A percentile compares a stretch with the other conserved stretches of the same genome.
phyloP scores from a whole-genome alignment of 108 stramenopile genomes.

The Cafeteria roenbergensis region DNA sequence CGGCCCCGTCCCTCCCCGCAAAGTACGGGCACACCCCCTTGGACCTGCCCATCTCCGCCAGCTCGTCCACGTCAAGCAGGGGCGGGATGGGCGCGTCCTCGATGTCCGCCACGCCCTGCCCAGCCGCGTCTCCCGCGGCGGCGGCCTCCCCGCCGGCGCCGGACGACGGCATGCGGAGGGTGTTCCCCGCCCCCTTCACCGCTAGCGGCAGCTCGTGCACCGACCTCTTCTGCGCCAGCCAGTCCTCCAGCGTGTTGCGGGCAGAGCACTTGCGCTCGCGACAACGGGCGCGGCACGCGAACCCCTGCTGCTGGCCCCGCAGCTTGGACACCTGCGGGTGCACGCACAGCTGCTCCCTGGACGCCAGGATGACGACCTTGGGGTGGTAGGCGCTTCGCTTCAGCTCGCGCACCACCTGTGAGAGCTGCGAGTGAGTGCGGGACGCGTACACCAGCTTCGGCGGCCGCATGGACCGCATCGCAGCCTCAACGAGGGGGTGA shows the following conservation, averaged over 20 bases:
- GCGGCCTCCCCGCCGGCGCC: no score
- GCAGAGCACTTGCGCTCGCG: no score
- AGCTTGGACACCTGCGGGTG: slow-evolving; percentile 70
- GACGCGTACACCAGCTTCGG: slow-evolving; percentile 86
- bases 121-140: no score
- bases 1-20: slow-evolving; percentile 50
- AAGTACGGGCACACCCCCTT: slow-evolving; percentile 83
- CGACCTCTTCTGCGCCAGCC: no score
- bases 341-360: slow-evolving; percentile 89
- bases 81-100: slow-evolving; percentile 36
- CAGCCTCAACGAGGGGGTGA: no score
- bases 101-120: slow-evolving; percentile 25
- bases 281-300: slow-evolving; percentile 66
- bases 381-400: slow-evolving; percentile 78
- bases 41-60: slow-evolving; percentile 57
- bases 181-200: no score
- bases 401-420: slow-evolving; percentile 83
- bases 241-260: no score
- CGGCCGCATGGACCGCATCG: background rate
- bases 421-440: slow-evolving; percentile 86
- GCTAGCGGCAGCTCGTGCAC: no score
- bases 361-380: slow-evolving; percentile 72
- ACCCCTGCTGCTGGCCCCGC: slow-evolving; percentile 51
- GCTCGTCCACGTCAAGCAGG: slow-evolving; percentile 82
- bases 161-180: no score